phyloP scores from a whole-genome alignment of 2,329 filamentous ascomycete species.

The Aspergillus piperis region DNA sequence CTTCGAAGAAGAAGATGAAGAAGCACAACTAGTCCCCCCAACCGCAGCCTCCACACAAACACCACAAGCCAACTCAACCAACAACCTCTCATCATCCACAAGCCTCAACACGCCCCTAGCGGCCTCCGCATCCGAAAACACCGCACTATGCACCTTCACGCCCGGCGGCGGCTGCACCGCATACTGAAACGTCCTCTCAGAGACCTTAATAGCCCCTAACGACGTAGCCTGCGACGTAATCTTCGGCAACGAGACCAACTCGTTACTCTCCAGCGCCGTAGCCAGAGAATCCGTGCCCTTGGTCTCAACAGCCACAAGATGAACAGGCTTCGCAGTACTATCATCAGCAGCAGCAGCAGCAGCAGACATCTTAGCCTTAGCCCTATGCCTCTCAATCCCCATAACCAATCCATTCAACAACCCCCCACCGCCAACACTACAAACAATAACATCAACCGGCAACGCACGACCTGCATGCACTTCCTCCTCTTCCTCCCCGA shows the following conservation, averaged over 20 bases:
- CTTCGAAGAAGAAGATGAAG: not conserved
- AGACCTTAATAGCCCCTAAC: conserved; percentile 73
- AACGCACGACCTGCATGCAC: conserved; percentile 32
- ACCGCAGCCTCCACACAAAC: conserved; percentile 65
- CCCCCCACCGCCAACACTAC: conserved; percentile 78
- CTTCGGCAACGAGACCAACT: conserved; percentile 64
- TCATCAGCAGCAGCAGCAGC: not conserved
- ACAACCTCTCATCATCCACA: conserved; percentile 75
- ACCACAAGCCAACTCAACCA: conserved; percentile 85
- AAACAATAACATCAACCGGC: conserved; percentile 69
- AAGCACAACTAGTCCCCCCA: conserved; percentile 30
- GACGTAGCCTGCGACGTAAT: conserved; percentile 77
- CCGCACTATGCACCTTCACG: conserved; percentile 59
- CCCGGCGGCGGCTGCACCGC: conserved; percentile 49
- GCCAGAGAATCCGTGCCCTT: conserved; percentile 70
- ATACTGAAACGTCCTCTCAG: conserved; percentile 67
- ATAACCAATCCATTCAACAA: conserved; percentile 74
- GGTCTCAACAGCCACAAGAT: conserved; percentile 75
- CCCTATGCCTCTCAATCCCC: conserved; percentile 58
- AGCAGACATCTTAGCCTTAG: not conserved
- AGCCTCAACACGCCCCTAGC: conserved; percentile 74
- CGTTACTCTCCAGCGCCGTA: conserved; percentile 56
- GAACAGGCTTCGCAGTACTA: conserved; percentile 34
- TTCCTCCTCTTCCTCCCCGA: conserved; percentile 33
- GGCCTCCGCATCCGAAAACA: conserved; percentile 75